Conservation (phyloP, 176 grass and related monocot species). For the Phoenix roebelenii region DNA sequence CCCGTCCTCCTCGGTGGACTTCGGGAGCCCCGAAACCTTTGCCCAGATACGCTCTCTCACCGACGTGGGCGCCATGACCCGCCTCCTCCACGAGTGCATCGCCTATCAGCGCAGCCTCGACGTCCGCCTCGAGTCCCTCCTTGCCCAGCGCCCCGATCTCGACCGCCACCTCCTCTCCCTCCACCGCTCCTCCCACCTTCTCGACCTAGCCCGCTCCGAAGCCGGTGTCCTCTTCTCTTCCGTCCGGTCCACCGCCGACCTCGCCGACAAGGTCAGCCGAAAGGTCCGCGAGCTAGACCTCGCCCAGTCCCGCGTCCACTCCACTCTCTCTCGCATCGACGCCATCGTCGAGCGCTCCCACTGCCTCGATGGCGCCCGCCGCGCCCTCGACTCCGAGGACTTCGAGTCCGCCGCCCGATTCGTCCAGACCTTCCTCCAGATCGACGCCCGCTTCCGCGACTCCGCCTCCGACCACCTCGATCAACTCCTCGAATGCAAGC, state of each 20-base stretch:
- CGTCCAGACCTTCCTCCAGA: slow-evolving; percentile 20
- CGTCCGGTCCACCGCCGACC: slow-evolving; percentile 43
- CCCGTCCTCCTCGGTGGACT: slow-evolving; percentile 34
- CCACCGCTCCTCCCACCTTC: slow-evolving; percentile 46
- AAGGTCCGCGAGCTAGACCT: slow-evolving; percentile 65
- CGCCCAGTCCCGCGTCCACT: slow-evolving; percentile 53
- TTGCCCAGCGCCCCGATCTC: slow-evolving; percentile 62
- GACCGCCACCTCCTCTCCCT: slow-evolving; percentile 57
- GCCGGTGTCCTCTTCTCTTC: slow-evolving; percentile 51
- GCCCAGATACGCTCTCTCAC: slow-evolving; percentile 55
- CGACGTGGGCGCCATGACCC: slow-evolving; percentile 71
- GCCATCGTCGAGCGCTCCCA: slow-evolving; percentile 64
- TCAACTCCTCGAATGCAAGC: slow-evolving; percentile 66
- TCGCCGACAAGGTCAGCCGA: slow-evolving; percentile 62
- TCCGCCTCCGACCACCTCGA: slow-evolving; percentile 37
- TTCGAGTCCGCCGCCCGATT: slow-evolving; percentile 40
- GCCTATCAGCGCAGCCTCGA: slow-evolving; percentile 85
- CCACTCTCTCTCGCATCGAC: slow-evolving; percentile 47
- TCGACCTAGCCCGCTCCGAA: slow-evolving; percentile 70
- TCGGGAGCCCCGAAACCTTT: slow-evolving; percentile 49
- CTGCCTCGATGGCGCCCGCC: slow-evolving; percentile 57
- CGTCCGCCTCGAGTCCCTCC: slow-evolving; percentile 54
- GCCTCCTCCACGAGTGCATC: slow-evolving; percentile 77
- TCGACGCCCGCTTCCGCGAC: slow-evolving; percentile 55
- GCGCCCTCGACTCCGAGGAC: slow-evolving; percentile 59